Base-by-base conservation (phyloP, 106 monocot species). In the Iris macrosiphon region DNA sequence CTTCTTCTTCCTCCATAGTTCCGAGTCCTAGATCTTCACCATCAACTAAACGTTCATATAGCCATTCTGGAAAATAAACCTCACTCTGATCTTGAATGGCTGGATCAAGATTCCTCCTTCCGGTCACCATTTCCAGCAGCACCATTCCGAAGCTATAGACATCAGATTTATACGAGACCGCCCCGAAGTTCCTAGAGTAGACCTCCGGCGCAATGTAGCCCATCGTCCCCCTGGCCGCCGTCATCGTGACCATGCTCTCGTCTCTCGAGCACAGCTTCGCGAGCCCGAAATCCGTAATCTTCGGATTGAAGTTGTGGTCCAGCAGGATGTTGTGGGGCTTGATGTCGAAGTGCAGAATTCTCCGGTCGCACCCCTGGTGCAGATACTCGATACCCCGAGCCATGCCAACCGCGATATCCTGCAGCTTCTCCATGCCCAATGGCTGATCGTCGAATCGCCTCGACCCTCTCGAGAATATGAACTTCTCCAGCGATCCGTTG, bases 401-500 rank as follows among this genome's bases (percentile, higher is more conserved):
- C 1, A 65, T 52, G 7, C 64, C 72, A 6, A 38, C 32, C 2
- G 56, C 65, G 38, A 72, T 72, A 3, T 65, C 49, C 5, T 52
- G 46, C 40, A 65, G 7, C 27, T 57, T 64, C 28, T 51, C 51
- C 19, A 61, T 40, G 45, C 19, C 32, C 2, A 68, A 40, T 23
- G 28, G 17, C 17, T 23, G 34, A 31, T 34, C 26, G 32, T 2
- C 11, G 18, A 4, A 9, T 29, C 16, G 26, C 1, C 10, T n/a
- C 1, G 28, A 31, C 19, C 19, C 18, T 49, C 24, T 49, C 2
- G 52, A 65, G 68, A 52, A 64, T 17, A 79, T 79, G 34, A 25
- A 69, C 57, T 69, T 79, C 23, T 79, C 79, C 1, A 79, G 27
- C 27, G 73, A 79, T 2, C 55, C 68, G 40, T 79, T 73, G 5